Evolutionary conservation across 192 early-diverging fungal genomes (phyloP), one percentile per base, ranked within the genome.

Genomic region (Anaeromyces robustus): DNA sequence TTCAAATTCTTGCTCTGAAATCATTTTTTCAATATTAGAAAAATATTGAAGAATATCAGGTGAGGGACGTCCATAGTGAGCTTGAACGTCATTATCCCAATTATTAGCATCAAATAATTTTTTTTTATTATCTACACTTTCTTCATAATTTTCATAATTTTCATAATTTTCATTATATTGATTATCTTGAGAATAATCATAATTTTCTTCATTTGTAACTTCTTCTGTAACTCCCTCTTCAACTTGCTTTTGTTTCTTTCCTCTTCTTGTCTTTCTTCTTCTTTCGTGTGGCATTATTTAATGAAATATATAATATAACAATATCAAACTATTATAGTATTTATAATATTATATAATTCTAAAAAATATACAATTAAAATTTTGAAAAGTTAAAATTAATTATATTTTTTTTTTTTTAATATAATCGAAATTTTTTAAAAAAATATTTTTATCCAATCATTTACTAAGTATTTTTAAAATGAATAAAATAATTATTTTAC

Each of bases 1-100:
- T 78, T 82, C 82, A 82, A 84, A 86, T 59, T 84, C 84, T 22
- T 84, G 31, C 19, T 82, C 82, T 29, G 85, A 81, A 43, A 87
- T 52, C 81, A 80, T 79, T 77, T 84, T 84, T 79, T 86, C 86
- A 30, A 87, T 80, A n/a, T 77, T 83, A 18, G 82, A 34, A 78
- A 87, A 86, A 41, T 87, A 87, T 43, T 77, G 59, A 30, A 81
- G 26, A 82, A 29, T 30, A 84, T 80, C 29, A 78, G 29, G 30
- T 7, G 52, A 68, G 28, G 52, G 52, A 68, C 52, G 52, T 9
- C 52, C 52, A 68, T 68, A 68, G 7, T 68, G 52, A 9, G 52
- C 52, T 68, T 68, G 52, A 68, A 68, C 26, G 11, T 68, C 52
- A 68, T 68, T 68, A 22, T 68, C 52, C 52, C 52, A 68, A 68